phyloP scores from a whole-genome alignment of 768 basidiomycete species.

The Rhodotorula sphaerocarpa region DNA sequence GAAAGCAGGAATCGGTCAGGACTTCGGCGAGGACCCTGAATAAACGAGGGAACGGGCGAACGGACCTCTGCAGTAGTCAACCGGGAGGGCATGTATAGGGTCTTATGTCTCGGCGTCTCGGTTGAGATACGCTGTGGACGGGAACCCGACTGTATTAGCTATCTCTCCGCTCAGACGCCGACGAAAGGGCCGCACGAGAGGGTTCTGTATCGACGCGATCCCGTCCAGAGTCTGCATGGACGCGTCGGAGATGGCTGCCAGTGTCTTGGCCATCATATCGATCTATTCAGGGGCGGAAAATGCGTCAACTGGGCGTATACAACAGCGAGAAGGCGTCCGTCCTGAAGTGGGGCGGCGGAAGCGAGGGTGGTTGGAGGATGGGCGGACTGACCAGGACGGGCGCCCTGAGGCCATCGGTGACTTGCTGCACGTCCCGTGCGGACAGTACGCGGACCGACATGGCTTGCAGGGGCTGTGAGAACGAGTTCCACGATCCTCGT shows the following conservation, averaged over 20 bases:
- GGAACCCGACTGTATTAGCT: too few relatives aligned
- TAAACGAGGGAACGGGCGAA: too few relatives aligned
- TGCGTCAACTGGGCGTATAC: too few relatives aligned
- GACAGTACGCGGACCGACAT: conserved; percentile 21
- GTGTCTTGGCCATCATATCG: conserved; percentile 21
- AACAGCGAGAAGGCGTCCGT: too few relatives aligned
- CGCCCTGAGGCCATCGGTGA: conserved; percentile 5
- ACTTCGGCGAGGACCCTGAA: neutral
- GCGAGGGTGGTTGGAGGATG: neutral
- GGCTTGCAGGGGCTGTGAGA: neutral
- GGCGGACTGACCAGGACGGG: conserved; percentile 8
- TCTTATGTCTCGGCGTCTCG: conserved; percentile 12
- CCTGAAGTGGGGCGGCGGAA: neutral
- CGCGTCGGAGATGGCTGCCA: conserved; percentile 14
- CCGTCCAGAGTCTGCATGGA: too few relatives aligned
- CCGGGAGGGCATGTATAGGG: conserved; percentile 32
- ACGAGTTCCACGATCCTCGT: too few relatives aligned
- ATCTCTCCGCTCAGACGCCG: too few relatives aligned
- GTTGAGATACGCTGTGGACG: conserved; percentile 27
- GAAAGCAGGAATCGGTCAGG: too few relatives aligned
- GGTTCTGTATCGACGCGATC: conserved; percentile 20
- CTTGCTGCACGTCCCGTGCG: neutral
- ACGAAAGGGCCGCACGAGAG: conserved; percentile 10
- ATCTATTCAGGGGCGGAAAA: too few relatives aligned
- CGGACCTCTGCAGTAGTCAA: conserved; percentile 22